phyloP scores from a whole-genome alignment of 768 basidiomycete genomes.

The Chalciporus chontae region DNA sequence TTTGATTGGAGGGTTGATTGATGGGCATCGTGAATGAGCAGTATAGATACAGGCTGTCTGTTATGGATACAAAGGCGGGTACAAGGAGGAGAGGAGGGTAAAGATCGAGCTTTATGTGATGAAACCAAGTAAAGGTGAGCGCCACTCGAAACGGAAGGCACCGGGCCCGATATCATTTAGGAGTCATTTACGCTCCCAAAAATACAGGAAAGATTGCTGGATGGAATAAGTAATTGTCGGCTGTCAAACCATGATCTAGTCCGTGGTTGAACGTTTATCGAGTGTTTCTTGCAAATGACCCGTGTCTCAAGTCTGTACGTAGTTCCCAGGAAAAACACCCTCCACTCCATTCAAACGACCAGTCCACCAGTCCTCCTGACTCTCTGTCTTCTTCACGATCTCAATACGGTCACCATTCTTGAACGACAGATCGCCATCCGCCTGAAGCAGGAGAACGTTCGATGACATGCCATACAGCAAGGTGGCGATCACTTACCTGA shows the following conservation, averaged over 20 bases:
- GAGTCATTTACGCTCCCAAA: conserved; percentile 16
- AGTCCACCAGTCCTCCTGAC: conserved; percentile 97
- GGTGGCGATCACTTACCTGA: conserved; percentile 49
- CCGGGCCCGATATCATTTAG: conserved; percentile 13
- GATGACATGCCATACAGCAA: not conserved
- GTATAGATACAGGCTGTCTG: not conserved
- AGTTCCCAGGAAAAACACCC: conserved; percentile 86
- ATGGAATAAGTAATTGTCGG: not conserved
- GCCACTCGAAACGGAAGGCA: not conserved
- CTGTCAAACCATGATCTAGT: not conserved
- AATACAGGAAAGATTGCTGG: no score
- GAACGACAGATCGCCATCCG: conserved; percentile 91
- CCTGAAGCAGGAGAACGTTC: conserved; percentile 37
- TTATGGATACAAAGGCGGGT: not conserved
- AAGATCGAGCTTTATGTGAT: not conserved
- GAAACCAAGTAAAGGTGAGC: not conserved
- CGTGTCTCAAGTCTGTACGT: conserved; percentile 23
- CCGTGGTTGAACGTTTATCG: not conserved
- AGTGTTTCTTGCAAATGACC: not conserved
- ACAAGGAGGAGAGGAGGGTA: not conserved
- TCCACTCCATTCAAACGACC: conserved; percentile 77
- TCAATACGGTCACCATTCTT: conserved; percentile 88
- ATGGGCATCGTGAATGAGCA: conserved; percentile 37
- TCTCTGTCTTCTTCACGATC: conserved; percentile 77
- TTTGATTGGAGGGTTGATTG: conserved; percentile 86